Percentiles rank a stretch among this genome's conserved stretches.
phyloP scores from a whole-genome alignment of 2,329 filamentous ascomycete genomes.

The Pseudopyrenochaeta lycopersici region DNA sequence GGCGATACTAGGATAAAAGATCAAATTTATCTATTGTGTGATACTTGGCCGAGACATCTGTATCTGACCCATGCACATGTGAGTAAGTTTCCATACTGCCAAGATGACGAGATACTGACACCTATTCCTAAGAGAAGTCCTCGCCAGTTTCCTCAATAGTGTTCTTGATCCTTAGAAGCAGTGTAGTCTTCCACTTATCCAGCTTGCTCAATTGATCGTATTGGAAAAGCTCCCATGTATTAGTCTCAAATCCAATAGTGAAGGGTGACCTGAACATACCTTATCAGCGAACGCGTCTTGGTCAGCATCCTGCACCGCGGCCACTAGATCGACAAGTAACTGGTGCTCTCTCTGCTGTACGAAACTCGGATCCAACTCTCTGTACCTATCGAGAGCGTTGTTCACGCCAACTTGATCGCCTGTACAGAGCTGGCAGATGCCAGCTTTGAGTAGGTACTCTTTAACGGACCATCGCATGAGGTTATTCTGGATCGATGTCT shows the following conservation, averaged over 20 bases:
- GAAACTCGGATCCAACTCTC: slow-evolving; percentile 73
- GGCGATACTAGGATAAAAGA: too few relatives aligned
- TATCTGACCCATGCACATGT: too few relatives aligned
- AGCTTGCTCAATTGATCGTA: slow-evolving; percentile 93
- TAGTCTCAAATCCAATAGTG: slow-evolving; percentile 1
- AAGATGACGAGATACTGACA: neutral
- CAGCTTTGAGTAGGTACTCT: slow-evolving; percentile 93
- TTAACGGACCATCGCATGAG: slow-evolving; percentile 73
- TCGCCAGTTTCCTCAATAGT: slow-evolving; percentile 76
- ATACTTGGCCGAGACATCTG: too few relatives aligned
- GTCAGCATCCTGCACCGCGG: slow-evolving; percentile 78
- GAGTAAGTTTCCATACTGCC: too few relatives aligned
- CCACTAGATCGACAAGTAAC: slow-evolving; percentile 78
- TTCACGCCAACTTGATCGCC: slow-evolving; percentile 80
- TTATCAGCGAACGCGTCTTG: slow-evolving; percentile 86
- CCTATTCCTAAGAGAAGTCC: slow-evolving; percentile 67
- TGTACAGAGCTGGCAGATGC: slow-evolving; percentile 85
- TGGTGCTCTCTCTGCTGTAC: slow-evolving; percentile 80
- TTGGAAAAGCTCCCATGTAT: slow-evolving; percentile 69
- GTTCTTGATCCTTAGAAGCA: slow-evolving; percentile 84
- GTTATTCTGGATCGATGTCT: slow-evolving; percentile 83
- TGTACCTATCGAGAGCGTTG: slow-evolving; percentile 82
- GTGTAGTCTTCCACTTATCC: slow-evolving; percentile 95
- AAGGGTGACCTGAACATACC: slow-evolving; percentile 61
- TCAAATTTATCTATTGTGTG: too few relatives aligned